These are phyloP conservation scores for Periconia digitata DNA, from an alignment of 2,329 filamentous ascomycete species.

Conservation along the genomic window DNA sequence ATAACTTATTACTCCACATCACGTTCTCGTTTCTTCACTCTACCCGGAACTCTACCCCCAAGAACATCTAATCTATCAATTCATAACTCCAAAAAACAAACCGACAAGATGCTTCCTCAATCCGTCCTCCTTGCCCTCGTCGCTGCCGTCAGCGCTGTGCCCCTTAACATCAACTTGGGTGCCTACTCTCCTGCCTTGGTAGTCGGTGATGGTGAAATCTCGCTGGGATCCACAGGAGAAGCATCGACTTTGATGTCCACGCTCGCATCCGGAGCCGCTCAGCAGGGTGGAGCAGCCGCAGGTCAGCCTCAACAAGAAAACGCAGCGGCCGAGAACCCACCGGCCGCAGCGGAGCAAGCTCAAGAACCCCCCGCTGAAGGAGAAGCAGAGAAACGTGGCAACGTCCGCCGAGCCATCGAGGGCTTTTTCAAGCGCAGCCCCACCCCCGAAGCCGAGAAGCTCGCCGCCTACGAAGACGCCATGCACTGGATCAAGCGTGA, in stretches of 20 bases:
- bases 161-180: constrained; percentile 57
- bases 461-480: constrained; percentile 36
- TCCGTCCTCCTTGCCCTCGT: constrained; percentile 39
- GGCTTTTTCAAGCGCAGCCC: constrained; percentile 31
- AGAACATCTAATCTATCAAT: constrained; percentile 10
- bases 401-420: constrained; percentile 29
- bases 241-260: constrained; percentile 49
- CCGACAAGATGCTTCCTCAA: constrained; percentile 42
- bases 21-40: constrained; percentile 18
- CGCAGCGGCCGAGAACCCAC: constrained; percentile 6
- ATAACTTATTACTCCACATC: constrained; percentile 19
- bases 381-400: constrained; percentile 26
- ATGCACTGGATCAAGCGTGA: constrained; percentile 51
- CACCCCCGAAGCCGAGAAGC: constrained; percentile 21
- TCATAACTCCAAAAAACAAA: constrained; percentile 20
- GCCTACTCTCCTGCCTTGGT: constrained; percentile 56
- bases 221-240: constrained; percentile 47
- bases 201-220: constrained; percentile 58
- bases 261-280: constrained; percentile 44
- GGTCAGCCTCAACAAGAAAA: constrained; percentile 16
- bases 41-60: constrained; percentile 12
- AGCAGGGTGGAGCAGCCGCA: constrained; percentile 19
- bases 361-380: constrained; percentile 20
- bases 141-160: constrained; percentile 43
- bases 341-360: constrained; percentile 11